These are phyloP conservation scores for Acacia acuminata DNA, from an alignment of 306 rosid species.

Conservation along the genomic window DNA sequence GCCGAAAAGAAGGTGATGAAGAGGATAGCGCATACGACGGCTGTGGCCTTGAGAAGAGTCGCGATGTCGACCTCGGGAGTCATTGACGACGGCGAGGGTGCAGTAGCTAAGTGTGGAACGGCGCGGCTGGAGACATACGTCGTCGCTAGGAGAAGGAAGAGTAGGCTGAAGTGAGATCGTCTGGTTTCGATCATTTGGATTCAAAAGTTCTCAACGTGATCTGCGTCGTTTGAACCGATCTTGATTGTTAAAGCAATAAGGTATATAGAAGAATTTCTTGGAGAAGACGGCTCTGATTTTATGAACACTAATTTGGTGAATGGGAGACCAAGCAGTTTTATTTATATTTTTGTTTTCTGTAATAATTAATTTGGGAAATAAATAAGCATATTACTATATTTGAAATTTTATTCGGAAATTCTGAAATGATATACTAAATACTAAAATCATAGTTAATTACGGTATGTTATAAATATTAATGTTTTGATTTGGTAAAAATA, in stretches of 20 bases:
- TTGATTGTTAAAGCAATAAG: not conserved
- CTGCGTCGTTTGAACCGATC: not conserved
- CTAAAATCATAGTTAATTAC: not conserved
- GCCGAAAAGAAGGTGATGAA: conserved; percentile 10
- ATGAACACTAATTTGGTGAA: not conserved
- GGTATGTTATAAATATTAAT: not conserved
- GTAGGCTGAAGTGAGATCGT: not conserved
- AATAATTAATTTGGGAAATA: not conserved
- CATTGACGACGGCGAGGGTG: not conserved
- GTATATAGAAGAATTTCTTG: not conserved
- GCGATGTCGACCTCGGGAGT: conserved; percentile 26
- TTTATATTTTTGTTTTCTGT: not conserved
- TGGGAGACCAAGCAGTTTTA: not conserved
- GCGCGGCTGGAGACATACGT: not conserved
- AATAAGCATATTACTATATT: not conserved
- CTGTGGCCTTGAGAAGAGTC: not conserved
- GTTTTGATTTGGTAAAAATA: not conserved
- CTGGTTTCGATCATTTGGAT: conserved; percentile 4
- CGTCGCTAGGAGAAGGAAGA: not conserved
- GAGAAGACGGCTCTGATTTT: not conserved
- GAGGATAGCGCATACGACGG: not conserved
- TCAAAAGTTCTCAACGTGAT: not conserved
- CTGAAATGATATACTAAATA: not conserved
- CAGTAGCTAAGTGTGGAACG: conserved; percentile 36
- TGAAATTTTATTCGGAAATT: not conserved